Evolutionary conservation across 2,329 filamentous ascomycete species (phyloP).

Genomic region (Pseudogymnoascus sp.): DNA sequence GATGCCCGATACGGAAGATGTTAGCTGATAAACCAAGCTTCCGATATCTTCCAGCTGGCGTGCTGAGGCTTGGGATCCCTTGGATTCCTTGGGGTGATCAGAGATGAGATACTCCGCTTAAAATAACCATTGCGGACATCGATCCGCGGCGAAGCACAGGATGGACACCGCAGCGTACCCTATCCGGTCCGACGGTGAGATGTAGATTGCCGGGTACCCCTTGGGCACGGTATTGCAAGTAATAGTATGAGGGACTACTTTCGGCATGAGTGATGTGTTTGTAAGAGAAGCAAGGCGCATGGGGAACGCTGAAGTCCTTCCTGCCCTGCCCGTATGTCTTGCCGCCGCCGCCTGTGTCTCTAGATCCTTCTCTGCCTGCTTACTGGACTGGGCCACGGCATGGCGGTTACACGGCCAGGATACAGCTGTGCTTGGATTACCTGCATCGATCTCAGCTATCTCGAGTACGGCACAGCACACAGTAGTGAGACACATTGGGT

Average conservation of each 20-base stretch:
- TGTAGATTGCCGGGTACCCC: background rate
- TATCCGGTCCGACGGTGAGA: slow-evolving; percentile 4
- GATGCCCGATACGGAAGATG: slow-evolving; percentile 2
- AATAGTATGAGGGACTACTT: background rate
- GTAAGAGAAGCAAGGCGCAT: background rate
- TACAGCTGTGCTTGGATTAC: background rate
- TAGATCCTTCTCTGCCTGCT: background rate
- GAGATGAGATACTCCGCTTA: slow-evolving; percentile 1
- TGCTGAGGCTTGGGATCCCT: background rate
- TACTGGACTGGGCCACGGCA: background rate
- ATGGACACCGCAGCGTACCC: background rate
- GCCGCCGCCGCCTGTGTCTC: background rate
- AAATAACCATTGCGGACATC: background rate
- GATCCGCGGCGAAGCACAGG: slow-evolving; percentile 6
- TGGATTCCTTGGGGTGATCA: background rate
- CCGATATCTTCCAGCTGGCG: slow-evolving; percentile 5
- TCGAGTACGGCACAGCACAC: background rate
- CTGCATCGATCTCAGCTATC: background rate
- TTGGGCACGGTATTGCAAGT: background rate
- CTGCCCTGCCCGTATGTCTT: background rate
- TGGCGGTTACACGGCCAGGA: background rate
- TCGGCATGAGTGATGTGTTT: background rate
- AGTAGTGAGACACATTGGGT: background rate
- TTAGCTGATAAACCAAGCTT: background rate
- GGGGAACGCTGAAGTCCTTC: background rate